Base-by-base conservation (phyloP, 257 asterid species). In the Jasminum sambac region DNA sequence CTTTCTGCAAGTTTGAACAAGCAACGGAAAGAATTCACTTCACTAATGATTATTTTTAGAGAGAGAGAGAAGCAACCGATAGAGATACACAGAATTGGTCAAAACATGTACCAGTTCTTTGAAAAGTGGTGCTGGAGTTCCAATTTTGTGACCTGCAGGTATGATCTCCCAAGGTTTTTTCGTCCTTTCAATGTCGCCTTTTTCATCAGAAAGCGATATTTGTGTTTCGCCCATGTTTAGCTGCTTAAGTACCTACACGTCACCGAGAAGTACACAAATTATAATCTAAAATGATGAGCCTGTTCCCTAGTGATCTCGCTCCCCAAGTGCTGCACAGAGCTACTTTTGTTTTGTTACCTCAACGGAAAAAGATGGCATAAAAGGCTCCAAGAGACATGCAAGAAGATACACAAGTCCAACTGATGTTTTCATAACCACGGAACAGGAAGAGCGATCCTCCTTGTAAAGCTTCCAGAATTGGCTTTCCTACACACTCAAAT, bases 401-500 rank as follows among this genome's bases (percentile, higher is more conserved):
- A 94, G 95, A 72, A 94, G 92, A 81, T 89, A 85, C n/a, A 94
- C 99, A 66, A 94, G 71, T 73, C 99, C 99, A 13, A 84, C 80
- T 50, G 99, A 77, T 74, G 99, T 89, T 84, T 80, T 89, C 96
- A 91, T 89, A 58, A 91, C 99, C 70, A 91, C 75, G 16, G 90
- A 78, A 81, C 99, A 91, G 24, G 88, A 71, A 66, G 84, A 43
- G 21, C 24, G 83, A 70, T 91, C 96, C 84, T 94, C 96, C 78
- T 88, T 94, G 92, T 89, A 94, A 82, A 94, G 97, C 84, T 85
- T 94, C 99, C 99, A 94, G 74, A 91, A 91, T 82, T 88, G 93
- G 79, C 88, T 88, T 72, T 86, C 97, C 98, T 95, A 70, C 74
- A 76, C 21, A 36, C 68, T 34, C 64, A 77, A 66, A 55, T 37